Percentiles rank a stretch among this genome's conserved stretches.
phyloP scores from a whole-genome alignment of 345 rosid genomes.

The Salix suchowensis region DNA sequence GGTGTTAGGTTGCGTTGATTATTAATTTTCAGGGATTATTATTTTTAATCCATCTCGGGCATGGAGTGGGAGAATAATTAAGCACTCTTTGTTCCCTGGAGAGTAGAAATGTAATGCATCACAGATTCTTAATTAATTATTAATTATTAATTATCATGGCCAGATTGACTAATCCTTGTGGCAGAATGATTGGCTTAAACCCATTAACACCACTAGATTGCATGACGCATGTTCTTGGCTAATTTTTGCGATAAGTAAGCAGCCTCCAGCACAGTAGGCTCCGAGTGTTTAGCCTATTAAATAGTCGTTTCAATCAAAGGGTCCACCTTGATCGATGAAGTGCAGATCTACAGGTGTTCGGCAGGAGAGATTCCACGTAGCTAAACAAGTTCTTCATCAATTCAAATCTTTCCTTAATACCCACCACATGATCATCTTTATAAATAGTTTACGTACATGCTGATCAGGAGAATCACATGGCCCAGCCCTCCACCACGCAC shows the following conservation, averaged over 20 bases:
- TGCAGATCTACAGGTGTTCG: constrained; percentile 27
- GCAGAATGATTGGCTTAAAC: not conserved
- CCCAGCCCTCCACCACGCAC: constrained; percentile 37
- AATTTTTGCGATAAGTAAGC: not conserved
- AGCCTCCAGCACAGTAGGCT: no score
- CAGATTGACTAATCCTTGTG: not conserved
- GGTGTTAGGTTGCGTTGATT: not conserved
- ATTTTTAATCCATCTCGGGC: not conserved
- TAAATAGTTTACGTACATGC: constrained; percentile 33
- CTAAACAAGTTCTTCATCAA: constrained; percentile 11
- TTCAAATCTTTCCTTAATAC: constrained; percentile 6
- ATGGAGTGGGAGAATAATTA: not conserved
- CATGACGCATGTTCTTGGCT: not conserved
- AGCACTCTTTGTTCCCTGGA: not conserved
- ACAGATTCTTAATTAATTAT: not conserved
- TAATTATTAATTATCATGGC: not conserved
- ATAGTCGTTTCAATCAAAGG: not conserved
- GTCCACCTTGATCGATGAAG: constrained; percentile 2
- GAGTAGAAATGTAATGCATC: not conserved
- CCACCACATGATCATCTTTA: constrained; percentile 41
- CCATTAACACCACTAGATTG: no score
- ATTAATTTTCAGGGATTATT: not conserved
- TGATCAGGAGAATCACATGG: constrained; percentile 29
- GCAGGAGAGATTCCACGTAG: constrained; percentile 33
- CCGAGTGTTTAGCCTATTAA: not conserved